Percentiles rank a stretch among this genome's conserved stretches.
Evolutionary conservation across 495 filamentous ascomycete species (phyloP).

Genomic region (Xylaria flabelliformis): DNA sequence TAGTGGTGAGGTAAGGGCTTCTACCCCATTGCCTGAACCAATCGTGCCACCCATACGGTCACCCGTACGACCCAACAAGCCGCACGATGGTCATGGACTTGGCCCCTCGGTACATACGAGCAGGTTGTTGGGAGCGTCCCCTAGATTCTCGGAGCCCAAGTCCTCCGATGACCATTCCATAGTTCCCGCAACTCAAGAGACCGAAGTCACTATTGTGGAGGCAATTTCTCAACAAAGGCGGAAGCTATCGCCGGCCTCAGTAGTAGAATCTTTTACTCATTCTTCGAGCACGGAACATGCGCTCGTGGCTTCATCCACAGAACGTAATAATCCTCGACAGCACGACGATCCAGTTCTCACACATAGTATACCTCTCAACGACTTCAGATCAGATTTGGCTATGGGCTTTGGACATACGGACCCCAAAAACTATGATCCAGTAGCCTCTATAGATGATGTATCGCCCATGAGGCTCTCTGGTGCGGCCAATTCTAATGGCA

Average conservation of each 20-base stretch:
- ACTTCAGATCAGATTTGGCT: conserved; percentile 15
- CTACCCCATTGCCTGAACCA: conserved; percentile 28
- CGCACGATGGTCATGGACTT: conserved; percentile 20
- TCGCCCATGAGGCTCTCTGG: background rate
- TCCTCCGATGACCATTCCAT: conserved; percentile 11
- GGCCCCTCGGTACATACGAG: conserved; percentile 30
- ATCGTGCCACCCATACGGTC: background rate
- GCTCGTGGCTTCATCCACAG: conserved; percentile 29
- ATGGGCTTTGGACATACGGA: background rate
- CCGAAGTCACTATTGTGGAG: conserved; percentile 38
- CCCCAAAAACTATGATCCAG: background rate
- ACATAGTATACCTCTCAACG: background rate
- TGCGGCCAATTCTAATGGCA: conserved; percentile 5
- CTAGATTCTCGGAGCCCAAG: conserved; percentile 37
- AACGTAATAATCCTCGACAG: conserved; percentile 20
- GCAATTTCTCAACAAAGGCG: conserved; percentile 25
- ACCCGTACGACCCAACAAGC: conserved; percentile 8
- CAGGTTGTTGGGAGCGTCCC: conserved; percentile 32
- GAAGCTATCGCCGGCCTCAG: conserved; percentile 28
- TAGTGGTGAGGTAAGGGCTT: conserved; percentile 34
- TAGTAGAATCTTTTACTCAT: conserved; percentile 31
- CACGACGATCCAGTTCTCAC: background rate
- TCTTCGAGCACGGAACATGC: conserved; percentile 38
- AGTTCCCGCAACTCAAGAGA: conserved; percentile 29
- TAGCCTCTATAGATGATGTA: background rate